phyloP scores from a whole-genome alignment of 2,329 filamentous ascomycete genomes.

The Penicillium hordei region DNA sequence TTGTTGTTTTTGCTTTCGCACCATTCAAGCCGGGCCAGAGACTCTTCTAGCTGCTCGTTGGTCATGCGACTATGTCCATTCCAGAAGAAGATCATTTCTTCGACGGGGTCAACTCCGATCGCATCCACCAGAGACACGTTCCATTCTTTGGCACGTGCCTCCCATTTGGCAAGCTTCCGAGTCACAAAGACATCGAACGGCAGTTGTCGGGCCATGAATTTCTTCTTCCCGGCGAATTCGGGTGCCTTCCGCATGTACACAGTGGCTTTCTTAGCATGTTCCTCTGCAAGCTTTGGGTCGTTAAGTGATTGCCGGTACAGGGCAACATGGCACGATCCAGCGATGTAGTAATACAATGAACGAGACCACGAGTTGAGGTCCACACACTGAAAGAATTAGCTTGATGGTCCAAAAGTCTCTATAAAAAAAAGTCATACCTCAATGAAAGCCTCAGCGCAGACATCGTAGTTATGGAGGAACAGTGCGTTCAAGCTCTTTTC shows the following conservation, averaged over 20 bases:
- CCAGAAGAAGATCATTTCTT: slow-evolving; percentile 95
- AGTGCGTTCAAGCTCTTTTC: slow-evolving; percentile 77
- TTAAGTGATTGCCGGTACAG: slow-evolving; percentile 62
- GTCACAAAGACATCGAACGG: slow-evolving; percentile 85
- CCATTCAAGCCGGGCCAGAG: slow-evolving; percentile 65
- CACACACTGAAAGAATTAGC: slow-evolving; percentile 53
- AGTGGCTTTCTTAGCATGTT: slow-evolving; percentile 64
- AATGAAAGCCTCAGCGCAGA: slow-evolving; percentile 73
- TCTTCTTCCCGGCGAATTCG: slow-evolving; percentile 75
- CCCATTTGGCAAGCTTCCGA: slow-evolving; percentile 86
- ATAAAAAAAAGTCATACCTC: slow-evolving; percentile 41
- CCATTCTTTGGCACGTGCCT: slow-evolving; percentile 68
- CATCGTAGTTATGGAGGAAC: slow-evolving; percentile 73
- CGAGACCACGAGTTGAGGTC: slow-evolving; percentile 90
- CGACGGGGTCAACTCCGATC: slow-evolving; percentile 73
- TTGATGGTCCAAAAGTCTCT: slow-evolving; percentile 8
- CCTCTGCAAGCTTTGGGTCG: slow-evolving; percentile 48
- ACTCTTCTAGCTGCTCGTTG: slow-evolving; percentile 61
- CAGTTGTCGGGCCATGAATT: slow-evolving; percentile 83
- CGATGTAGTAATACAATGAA: slow-evolving; percentile 84
- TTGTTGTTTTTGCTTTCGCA: slow-evolving; percentile 61
- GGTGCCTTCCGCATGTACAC: slow-evolving; percentile 71
- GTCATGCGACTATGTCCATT: slow-evolving; percentile 83
- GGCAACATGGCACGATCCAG: slow-evolving; percentile 74
- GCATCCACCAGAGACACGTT: slow-evolving; percentile 73